Conservation (phyloP, 352 stramenopile species). For the Blastocystis hominis region DNA sequence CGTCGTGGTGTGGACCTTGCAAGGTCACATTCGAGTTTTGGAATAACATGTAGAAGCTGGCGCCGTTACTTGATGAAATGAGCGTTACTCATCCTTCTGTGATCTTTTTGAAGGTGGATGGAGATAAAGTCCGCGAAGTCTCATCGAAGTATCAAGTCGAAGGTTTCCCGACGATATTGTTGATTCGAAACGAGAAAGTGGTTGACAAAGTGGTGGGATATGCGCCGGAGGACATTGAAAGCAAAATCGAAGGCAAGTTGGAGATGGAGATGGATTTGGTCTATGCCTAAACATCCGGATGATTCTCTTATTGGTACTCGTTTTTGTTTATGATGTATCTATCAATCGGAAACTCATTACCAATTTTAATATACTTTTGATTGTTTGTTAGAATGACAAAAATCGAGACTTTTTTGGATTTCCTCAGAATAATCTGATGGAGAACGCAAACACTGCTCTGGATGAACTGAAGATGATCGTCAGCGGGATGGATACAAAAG, state of each 20-base stretch:
- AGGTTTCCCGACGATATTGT: slow-evolving; percentile 29
- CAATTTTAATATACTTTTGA: not conserved
- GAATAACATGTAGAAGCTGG: not conserved
- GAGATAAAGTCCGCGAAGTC: not conserved
- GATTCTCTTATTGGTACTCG: not conserved
- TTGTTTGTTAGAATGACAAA: not conserved
- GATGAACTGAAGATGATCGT: slow-evolving; percentile 1
- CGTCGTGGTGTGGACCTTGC: slow-evolving; percentile 44
- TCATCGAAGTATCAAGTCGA: not conserved
- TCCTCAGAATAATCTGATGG: not conserved
- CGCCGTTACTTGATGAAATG: slow-evolving; percentile 18
- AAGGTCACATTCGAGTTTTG: not conserved
- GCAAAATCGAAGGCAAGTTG: not conserved
- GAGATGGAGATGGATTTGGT: not conserved
- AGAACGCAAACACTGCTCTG: not conserved
- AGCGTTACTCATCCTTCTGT: slow-evolving; percentile 20
- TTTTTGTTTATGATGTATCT: not conserved
- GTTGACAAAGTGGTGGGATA: not conserved
- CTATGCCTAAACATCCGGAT: not conserved
- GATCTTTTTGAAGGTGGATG: slow-evolving; percentile 50
- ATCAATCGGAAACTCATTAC: not conserved
- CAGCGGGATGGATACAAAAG: not conserved
- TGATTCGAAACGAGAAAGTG: not conserved
- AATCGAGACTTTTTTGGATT: not conserved
- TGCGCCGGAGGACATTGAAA: not conserved